Evolutionary conservation across 495 filamentous ascomycete genomes (phyloP).

Genomic region (Neurospora sp.): DNA sequence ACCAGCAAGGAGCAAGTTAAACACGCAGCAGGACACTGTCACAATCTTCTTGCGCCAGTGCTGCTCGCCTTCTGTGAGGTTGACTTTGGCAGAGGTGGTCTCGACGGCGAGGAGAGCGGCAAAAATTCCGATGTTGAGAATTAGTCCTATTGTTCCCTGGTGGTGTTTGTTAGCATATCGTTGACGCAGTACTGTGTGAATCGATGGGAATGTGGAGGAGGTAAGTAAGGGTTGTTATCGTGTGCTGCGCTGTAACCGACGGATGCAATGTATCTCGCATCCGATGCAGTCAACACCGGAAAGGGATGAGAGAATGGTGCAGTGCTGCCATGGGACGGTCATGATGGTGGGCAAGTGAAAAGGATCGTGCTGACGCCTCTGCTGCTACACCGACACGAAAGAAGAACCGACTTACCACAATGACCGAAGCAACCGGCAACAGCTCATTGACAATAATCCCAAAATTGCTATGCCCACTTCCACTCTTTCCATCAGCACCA

Average conservation of each 20-base stretch:
- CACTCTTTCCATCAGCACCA: not conserved
- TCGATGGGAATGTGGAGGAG: not conserved
- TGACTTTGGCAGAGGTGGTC: slow-evolving; percentile 4
- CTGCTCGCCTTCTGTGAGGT: slow-evolving; percentile 21
- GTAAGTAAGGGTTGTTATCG: not conserved
- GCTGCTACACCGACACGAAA: not conserved
- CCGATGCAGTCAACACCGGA: not conserved
- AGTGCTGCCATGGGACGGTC: not conserved
- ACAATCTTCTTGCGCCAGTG: slow-evolving; percentile 22
- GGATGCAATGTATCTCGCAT: not conserved
- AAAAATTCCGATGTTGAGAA: slow-evolving; percentile 15
- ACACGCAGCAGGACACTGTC: slow-evolving; percentile 18
- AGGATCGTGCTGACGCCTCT: not conserved
- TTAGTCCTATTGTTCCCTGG: slow-evolving; percentile 18
- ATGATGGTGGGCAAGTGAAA: not conserved
- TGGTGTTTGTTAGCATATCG: not conserved
- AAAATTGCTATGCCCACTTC: not conserved
- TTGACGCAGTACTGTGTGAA: too few species aligned
- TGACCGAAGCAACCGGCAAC: not conserved
- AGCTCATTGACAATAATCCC: not conserved
- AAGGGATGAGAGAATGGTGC: not conserved
- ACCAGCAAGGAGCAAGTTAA: slow-evolving; percentile 18
- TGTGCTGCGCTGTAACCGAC: not conserved
- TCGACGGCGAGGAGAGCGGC: slow-evolving; percentile 13
- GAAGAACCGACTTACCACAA: not conserved